Evolutionary conservation across 306 rosid genomes (phyloP).

Genomic region (Cyamopsis tetragonoloba): DNA sequence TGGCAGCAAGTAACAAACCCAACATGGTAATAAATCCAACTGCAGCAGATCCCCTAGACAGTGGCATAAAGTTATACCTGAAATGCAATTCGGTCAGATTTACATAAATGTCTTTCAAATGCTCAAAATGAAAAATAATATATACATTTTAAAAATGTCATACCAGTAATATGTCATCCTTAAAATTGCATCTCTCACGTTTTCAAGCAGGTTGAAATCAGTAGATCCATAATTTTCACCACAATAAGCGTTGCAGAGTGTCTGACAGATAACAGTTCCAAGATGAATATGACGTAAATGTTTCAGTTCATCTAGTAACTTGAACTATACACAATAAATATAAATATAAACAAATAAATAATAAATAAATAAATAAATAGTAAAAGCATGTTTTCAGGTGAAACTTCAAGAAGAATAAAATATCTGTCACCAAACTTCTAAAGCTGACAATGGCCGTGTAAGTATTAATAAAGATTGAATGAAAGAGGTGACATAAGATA

Average conservation of each 20-base stretch:
- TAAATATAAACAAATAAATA: no score
- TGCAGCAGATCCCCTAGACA: constrained; percentile 89
- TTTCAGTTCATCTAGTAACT: constrained; percentile 8
- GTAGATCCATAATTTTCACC: constrained; percentile 86
- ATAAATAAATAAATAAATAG: no score
- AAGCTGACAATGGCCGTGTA: neutral
- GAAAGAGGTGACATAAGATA: constrained; percentile 6
- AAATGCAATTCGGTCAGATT: constrained; percentile 14
- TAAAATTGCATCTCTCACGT: constrained; percentile 85
- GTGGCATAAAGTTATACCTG: constrained; percentile 99
- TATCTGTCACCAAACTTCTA: constrained; percentile 7
- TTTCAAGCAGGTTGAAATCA: constrained; percentile 67
- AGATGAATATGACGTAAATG: constrained; percentile 12
- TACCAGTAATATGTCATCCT: constrained; percentile 99
- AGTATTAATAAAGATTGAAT: constrained; percentile 4
- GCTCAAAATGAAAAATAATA: neutral
- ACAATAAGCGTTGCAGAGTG: constrained; percentile 76
- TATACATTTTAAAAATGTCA: constrained; percentile 13
- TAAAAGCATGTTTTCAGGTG: neutral
- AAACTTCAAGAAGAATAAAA: constrained; percentile 8
- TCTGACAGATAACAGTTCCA: constrained; percentile 43
- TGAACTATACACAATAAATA: neutral
- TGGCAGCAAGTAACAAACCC: constrained; percentile 92
- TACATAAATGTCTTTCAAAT: constrained; percentile 20
- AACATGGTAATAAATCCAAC: constrained; percentile 82